phyloP scores from a whole-genome alignment of 2,329 filamentous ascomycete species.

The Arthrobotrys pseudoclavata region DNA sequence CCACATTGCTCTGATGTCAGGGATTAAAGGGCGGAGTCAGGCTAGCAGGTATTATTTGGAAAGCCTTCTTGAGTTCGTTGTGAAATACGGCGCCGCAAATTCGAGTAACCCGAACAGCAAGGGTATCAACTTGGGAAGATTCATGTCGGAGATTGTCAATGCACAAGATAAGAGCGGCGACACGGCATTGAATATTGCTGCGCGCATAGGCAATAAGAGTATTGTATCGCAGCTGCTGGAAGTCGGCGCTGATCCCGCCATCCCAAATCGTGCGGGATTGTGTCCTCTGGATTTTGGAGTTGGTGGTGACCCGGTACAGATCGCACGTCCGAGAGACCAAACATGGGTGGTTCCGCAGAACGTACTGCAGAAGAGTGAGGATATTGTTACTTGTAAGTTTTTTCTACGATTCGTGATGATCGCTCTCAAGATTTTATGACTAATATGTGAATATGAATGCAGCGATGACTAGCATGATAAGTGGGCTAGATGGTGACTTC shows the following conservation, averaged over 20 bases:
- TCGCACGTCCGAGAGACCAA: conserved; percentile 65
- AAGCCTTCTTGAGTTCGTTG: conserved; percentile 92
- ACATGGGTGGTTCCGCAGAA: conserved; percentile 69
- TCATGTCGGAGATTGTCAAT: conserved; percentile 98
- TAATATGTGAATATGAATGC: conserved; percentile 64
- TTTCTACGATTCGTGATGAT: background rate
- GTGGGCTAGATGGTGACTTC: conserved; percentile 82
- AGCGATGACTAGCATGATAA: conserved; percentile 87
- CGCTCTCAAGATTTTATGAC: conserved; percentile 56
- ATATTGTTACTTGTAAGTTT: conserved; percentile 81
- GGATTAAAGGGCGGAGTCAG: conserved; percentile 90
- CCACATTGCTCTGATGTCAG: conserved; percentile 95
- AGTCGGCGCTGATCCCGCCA: conserved; percentile 91
- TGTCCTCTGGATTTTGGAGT: conserved; percentile 95
- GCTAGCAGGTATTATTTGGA: conserved; percentile 97
- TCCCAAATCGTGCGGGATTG: conserved; percentile 89
- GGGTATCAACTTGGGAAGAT: conserved; percentile 87
- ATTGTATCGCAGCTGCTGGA: conserved; percentile 98
- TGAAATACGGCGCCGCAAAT: conserved; percentile 77
- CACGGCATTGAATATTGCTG: conserved; percentile 92
- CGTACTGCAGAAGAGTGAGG: conserved; percentile 81
- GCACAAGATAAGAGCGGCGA: conserved; percentile 93
- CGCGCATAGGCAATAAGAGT: conserved; percentile 89
- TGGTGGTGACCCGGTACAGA: conserved; percentile 74
- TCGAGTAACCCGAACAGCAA: conserved; percentile 68